Evolutionary conservation across 2,329 filamentous ascomycete genomes (phyloP).

Genomic region (Penicillium palitans): DNA sequence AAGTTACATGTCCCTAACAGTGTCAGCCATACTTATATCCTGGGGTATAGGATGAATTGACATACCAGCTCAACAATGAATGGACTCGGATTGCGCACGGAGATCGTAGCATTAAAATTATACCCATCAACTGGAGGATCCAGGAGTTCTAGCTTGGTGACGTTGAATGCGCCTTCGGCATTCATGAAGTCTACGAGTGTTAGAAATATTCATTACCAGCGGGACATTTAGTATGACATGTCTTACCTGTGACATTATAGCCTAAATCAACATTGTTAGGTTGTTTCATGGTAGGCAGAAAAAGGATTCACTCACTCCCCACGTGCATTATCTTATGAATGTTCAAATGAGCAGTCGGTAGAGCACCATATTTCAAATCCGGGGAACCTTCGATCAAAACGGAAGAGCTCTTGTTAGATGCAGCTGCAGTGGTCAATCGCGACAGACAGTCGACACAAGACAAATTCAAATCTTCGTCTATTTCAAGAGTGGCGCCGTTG

Average conservation of each 20-base stretch:
- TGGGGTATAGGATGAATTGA: no score
- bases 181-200: conserved; percentile 25
- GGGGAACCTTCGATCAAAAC: conserved; percentile 23
- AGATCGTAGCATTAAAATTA: conserved; percentile 31
- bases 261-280: conserved; percentile 11
- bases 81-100: conserved; percentile 22
- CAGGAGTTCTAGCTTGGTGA: conserved; percentile 24
- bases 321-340: conserved; percentile 27
- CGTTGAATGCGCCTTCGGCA: conserved; percentile 21
- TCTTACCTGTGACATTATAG: conserved; percentile 26
- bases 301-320: conserved; percentile 17
- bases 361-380: conserved; percentile 19
- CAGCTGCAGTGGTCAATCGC: conserved; percentile 17
- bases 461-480: conserved; percentile 29
- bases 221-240: neutral
- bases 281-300: neutral
- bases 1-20: conserved; percentile 23
- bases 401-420: conserved; percentile 19
- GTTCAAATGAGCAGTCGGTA: conserved; percentile 27
- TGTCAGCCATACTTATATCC: neutral
- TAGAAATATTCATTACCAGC: neutral
- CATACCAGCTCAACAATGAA: conserved; percentile 29
- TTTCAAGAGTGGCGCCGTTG: conserved; percentile 14
- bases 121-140: conserved; percentile 22
- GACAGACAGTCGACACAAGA: conserved; percentile 29